These are phyloP conservation scores for Metahyphopichia silvanorum DNA, from an alignment of 805 yeast species.

Conservation along the genomic window DNA sequence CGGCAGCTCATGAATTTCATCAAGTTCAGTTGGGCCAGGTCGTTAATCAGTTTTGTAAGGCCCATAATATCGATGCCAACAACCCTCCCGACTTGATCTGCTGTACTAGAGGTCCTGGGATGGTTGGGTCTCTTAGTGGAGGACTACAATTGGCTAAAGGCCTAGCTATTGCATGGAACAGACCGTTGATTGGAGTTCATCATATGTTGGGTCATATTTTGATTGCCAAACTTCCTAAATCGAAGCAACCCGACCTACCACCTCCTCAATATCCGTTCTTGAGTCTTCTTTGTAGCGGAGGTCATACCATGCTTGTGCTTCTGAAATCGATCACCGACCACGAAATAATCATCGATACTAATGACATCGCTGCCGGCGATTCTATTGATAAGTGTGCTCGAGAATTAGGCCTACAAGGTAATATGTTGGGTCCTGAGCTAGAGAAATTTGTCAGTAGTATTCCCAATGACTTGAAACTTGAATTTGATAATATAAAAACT, in stretches of 20 bases:
- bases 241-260: slow-evolving; percentile 45
- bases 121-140: slow-evolving; percentile 83
- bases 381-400: slow-evolving; percentile 91
- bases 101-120: slow-evolving; percentile 95
- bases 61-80: slow-evolving; percentile 23
- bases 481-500: slow-evolving; percentile 18
- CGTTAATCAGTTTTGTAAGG: slow-evolving; percentile 42
- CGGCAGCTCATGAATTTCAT: slow-evolving; percentile 80
- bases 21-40: slow-evolving; percentile 53
- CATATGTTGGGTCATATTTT: slow-evolving; percentile 94
- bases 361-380: slow-evolving; percentile 92
- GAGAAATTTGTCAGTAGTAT: slow-evolving; percentile 50
- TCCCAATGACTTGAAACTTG: slow-evolving; percentile 22
- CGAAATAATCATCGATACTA: slow-evolving; percentile 67
- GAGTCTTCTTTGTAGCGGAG: slow-evolving; percentile 84
- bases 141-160: slow-evolving; percentile 88
- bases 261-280: slow-evolving; percentile 63
- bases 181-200: slow-evolving; percentile 85
- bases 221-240: slow-evolving; percentile 35
- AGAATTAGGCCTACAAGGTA: slow-evolving; percentile 73
- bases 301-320: slow-evolving; percentile 86
- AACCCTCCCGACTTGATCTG: slow-evolving; percentile 70
- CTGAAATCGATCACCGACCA: slow-evolving; percentile 63
- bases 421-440: slow-evolving; percentile 82
- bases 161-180: slow-evolving; percentile 68